Conservation (phyloP, 139 green algal genomes). For the Spirogloea muscicola region DNA sequence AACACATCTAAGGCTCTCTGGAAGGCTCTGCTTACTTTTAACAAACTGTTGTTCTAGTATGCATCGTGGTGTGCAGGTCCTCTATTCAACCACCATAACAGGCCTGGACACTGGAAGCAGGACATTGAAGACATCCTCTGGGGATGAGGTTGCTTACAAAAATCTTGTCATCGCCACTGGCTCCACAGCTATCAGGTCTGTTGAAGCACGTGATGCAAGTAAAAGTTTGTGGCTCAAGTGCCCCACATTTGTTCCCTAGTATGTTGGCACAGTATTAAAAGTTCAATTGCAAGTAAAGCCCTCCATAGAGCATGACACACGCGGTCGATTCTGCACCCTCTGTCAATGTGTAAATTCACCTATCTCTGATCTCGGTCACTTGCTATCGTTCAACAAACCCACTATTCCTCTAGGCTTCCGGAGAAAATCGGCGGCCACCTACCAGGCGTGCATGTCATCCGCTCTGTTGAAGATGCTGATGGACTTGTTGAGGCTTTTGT, state of each 20-base stretch:
- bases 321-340: background rate
- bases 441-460: conserved; percentile 71
- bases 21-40: no score
- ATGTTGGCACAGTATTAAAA: background rate
- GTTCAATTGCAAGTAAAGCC: background rate
- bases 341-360: background rate
- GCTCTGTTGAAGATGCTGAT: conserved; percentile 75
- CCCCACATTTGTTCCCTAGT: no score
- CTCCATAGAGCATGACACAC: background rate
- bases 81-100: conserved; percentile 54
- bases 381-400: no score
- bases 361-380: background rate
- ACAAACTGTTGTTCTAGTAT: no score
- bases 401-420: conserved; percentile 30
- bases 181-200: conserved; percentile 51
- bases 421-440: conserved; percentile 61
- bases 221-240: no score
- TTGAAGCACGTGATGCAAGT: no score
- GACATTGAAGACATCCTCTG: conserved; percentile 56
- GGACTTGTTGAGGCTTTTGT: conserved; percentile 61
- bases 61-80: no score
- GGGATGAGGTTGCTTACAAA: conserved; percentile 63
- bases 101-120: conserved; percentile 59
- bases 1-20: no score
- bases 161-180: conserved; percentile 81